A percentile compares a stretch with the other conserved stretches of the same genome.
Evolutionary conservation across 1,284 basidiomycete genomes (phyloP).

Genomic region (Prillingera fragicola): DNA sequence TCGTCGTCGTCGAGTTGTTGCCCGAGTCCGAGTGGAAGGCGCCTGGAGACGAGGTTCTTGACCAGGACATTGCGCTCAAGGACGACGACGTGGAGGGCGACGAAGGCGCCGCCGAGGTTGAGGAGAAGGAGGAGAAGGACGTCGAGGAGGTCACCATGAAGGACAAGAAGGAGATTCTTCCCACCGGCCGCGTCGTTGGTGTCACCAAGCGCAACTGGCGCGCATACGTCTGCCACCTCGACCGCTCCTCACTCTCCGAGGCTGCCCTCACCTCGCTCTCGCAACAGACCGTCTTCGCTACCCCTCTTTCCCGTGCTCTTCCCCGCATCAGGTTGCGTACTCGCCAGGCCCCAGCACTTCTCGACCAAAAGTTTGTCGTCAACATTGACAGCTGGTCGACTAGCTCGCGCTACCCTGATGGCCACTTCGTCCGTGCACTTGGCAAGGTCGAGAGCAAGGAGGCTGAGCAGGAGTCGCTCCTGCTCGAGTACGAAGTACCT

Average conservation of each 20-base stretch:
- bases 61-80: constrained; percentile 78
- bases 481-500: constrained; percentile 94
- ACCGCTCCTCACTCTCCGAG: constrained; percentile 77
- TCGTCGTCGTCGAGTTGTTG: constrained; percentile 86
- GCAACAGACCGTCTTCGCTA: constrained; percentile 89
- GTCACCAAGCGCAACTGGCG: constrained; percentile 94
- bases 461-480: constrained; percentile 88
- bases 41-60: constrained; percentile 85
- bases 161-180: constrained; percentile 55
- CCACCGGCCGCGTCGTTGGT: constrained; percentile 87
- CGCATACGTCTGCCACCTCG: constrained; percentile 94
- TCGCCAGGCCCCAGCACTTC: constrained; percentile 79
- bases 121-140: constrained; percentile 34
- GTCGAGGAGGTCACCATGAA: constrained; percentile 40
- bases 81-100: constrained; percentile 93
- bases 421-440: constrained; percentile 90
- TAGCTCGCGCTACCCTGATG: constrained; percentile 87
- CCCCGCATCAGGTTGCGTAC: constrained; percentile 93
- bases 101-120: constrained; percentile 57
- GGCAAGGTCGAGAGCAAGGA: constrained; percentile 91
- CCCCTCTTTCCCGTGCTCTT: constrained; percentile 83
- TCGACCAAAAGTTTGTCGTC: constrained; percentile 93
- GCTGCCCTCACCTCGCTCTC: constrained; percentile 73
- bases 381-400: constrained; percentile 88
- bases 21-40: constrained; percentile 88